phyloP scores from a whole-genome alignment of 1,284 basidiomycete genomes.

The Hymenochaete sp. region DNA sequence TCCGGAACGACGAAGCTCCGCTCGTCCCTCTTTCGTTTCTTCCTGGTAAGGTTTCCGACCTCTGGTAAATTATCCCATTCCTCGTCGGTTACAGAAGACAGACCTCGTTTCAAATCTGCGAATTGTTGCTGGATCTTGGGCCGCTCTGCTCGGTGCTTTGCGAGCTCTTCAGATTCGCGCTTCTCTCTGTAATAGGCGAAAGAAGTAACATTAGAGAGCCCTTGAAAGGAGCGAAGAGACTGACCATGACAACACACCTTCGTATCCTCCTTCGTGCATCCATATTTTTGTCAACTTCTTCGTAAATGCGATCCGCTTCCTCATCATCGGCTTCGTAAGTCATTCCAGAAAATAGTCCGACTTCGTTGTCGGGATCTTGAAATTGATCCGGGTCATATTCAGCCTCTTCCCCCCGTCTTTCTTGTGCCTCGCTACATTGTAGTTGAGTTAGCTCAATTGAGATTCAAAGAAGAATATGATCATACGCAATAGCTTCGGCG shows the following conservation, averaged over 20 bases:
- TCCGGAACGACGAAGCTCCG: slow-evolving; percentile 87
- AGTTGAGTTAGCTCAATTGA: slow-evolving; percentile 3
- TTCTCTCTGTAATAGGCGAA: slow-evolving; percentile 49
- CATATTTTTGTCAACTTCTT: slow-evolving; percentile 83
- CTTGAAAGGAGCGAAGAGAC: slow-evolving; percentile 27
- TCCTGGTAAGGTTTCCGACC: slow-evolving; percentile 90
- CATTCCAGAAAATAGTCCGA: slow-evolving; percentile 89
- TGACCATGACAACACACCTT: slow-evolving; percentile 54
- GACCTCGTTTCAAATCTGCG: slow-evolving; percentile 86
- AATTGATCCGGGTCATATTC: slow-evolving; percentile 85
- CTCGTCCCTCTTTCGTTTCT: slow-evolving; percentile 82
- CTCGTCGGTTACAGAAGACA: slow-evolving; percentile 78
- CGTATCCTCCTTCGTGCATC: slow-evolving; percentile 75
- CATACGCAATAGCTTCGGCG: slow-evolving; percentile 78
- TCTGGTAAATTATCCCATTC: slow-evolving; percentile 97
- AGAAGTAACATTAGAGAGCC: slow-evolving; percentile 22
- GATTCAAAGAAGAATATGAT: background rate
- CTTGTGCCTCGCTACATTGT: slow-evolving; percentile 64
- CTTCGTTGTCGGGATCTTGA: slow-evolving; percentile 97
- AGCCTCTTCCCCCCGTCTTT: slow-evolving; percentile 75
- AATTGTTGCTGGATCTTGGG: slow-evolving; percentile 93
- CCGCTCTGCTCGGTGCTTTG: slow-evolving; percentile 65
- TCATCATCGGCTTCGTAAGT: slow-evolving; percentile 98
- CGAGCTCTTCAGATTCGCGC: slow-evolving; percentile 63
- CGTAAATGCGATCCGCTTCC: slow-evolving; percentile 94